Base-by-base conservation (phyloP, 2,329 filamentous ascomycete species). In the Ophiostoma angusticollis region DNA sequence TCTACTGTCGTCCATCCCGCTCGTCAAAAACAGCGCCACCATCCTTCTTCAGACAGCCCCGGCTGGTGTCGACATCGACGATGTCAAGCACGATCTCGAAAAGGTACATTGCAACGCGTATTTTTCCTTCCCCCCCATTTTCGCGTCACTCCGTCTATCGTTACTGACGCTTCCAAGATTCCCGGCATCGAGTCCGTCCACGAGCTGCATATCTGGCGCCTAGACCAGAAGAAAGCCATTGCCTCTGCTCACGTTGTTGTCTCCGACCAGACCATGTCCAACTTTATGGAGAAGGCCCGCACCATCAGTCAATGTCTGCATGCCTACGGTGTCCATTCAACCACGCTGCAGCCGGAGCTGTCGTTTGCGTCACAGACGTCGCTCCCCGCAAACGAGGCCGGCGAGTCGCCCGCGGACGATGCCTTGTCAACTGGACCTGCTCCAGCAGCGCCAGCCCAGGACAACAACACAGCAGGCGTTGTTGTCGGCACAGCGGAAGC, bases 131-230 rank as follows among this genome's bases (percentile, higher is more conserved):
- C n/a, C n/a, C n/a, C n/a, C n/a, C n/a, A n/a, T n/a, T n/a, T n/a
- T n/a, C n/a, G n/a, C n/a, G n/a, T n/a, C n/a, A n/a, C n/a, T n/a
- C n/a, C n/a, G n/a, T n/a, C n/a, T n/a, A n/a, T n/a, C n/a, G n/a
- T n/a, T n/a, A n/a, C n/a, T n/a, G n/a, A n/a, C n/a, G n/a, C n/a
- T n/a, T n/a, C n/a, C n/a, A n/a, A n/a, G 70, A 75, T 84, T 25
- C 68, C 73, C 0, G 80, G 79, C 1, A 67, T 85, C 14, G 54
- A 72, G 16, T 75, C 75, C 0, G 67, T 85, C 12, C 79, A 84
- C 46, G 78, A 85, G 48, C 62, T 86, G 13, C 80, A 84, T 48
- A 71, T 84, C 45, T 86, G 82, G 80, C 68, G 74, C 3, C 64
- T 86, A 3, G 74, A 80, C 51, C 79, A 87, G 57, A 65, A 66